A percentile compares a stretch with the other conserved stretches of the same genome.
Evolutionary conservation across 495 filamentous ascomycete genomes (phyloP).

Genomic region (Neurospora sp.): DNA sequence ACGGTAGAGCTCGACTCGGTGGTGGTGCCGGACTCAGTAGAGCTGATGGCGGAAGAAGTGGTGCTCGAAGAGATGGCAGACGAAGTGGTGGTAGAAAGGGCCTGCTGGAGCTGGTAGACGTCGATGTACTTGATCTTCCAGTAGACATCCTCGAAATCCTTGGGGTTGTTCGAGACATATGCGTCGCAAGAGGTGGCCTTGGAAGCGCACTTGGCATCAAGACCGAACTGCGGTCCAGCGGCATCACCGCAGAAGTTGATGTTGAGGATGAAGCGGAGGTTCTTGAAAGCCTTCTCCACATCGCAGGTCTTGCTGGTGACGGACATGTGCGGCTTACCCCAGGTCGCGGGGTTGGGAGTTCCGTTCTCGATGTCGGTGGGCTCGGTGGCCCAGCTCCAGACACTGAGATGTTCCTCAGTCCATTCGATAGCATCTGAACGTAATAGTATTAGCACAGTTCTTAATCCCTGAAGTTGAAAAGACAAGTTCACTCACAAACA

Average conservation of each 20-base stretch:
- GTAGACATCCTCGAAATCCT: constrained; percentile 45
- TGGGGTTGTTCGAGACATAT: constrained; percentile 50
- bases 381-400: constrained; percentile 63
- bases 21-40: not conserved
- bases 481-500: constrained; percentile 28
- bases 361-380: constrained; percentile 37
- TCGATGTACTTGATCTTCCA: constrained; percentile 49
- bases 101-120: constrained; percentile 23
- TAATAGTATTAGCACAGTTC: not conserved
- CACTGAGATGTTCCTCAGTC: constrained; percentile 51
- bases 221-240: constrained; percentile 21
- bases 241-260: constrained; percentile 41
- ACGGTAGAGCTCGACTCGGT: not conserved
- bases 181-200: constrained; percentile 34
- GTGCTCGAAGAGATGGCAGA: not conserved
- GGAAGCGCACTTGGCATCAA: constrained; percentile 14
- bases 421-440: constrained; percentile 56
- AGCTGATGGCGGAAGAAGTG: not conserved
- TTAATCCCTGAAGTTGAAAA: not conserved
- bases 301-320: constrained; percentile 30
- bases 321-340: constrained; percentile 57
- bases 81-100: constrained; percentile 5
- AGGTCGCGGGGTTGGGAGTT: constrained; percentile 50
- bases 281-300: constrained; percentile 32
- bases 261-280: constrained; percentile 39